These are phyloP conservation scores for Orychophragmus violaceus DNA, from an alignment of 345 rosid genomes.

Conservation along the genomic window DNA sequence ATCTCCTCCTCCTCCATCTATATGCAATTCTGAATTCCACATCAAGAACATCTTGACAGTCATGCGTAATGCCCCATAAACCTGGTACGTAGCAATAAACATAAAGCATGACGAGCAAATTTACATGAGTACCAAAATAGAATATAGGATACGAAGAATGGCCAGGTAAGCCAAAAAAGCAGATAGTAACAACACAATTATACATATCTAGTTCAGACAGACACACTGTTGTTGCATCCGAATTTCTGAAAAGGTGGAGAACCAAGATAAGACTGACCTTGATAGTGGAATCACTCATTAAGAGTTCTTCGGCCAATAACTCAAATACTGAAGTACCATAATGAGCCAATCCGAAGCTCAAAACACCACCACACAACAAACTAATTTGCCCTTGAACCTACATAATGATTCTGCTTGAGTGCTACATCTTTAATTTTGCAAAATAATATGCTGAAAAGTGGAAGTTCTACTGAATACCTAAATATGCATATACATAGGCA, in stretches of 20 bases:
- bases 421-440: conserved; percentile 14
- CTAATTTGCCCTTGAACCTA: conserved; percentile 98
- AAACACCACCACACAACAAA: conserved; percentile 57
- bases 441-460: conserved; percentile 15
- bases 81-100: conserved; percentile 39
- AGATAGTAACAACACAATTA: not conserved
- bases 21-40: conserved; percentile 95
- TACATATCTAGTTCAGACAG: not conserved
- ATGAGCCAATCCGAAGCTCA: conserved; percentile 92
- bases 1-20: conserved; percentile 87
- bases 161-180: conserved; percentile 7
- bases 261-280: conserved; percentile 43
- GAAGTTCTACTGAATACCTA: not conserved
- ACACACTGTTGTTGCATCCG: conserved; percentile 34
- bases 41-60: conserved; percentile 93
- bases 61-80: conserved; percentile 98
- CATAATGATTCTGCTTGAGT: conserved; percentile 22
- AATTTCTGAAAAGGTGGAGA: not conserved
- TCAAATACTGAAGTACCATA: conserved; percentile 94
- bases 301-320: conserved; percentile 86
- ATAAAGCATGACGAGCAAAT: conserved; percentile 2
- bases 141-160: not conserved
- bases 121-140: conserved; percentile 1
- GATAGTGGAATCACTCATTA: conserved; percentile 91
- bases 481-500: not conserved